Base-by-base conservation (phyloP, 768 basidiomycete species). In the Amanita jacksonii region DNA sequence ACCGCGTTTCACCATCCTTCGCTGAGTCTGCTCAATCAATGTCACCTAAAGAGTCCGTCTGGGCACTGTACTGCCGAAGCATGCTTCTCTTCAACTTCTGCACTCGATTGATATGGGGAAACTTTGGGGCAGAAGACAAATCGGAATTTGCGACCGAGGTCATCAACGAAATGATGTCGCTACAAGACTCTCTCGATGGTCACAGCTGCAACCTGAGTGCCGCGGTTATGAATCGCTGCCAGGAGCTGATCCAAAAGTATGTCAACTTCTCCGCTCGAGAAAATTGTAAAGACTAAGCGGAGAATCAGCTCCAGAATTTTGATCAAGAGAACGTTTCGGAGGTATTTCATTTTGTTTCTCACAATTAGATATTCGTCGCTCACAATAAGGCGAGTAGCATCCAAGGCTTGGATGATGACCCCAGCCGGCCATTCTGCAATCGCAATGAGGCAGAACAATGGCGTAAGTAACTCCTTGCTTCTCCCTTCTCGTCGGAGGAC, bases 51-150 rank as follows among this genome's bases (percentile, higher is more conserved):
- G 82, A 88, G 49, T 79, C 80, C 12, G 70, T 89, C 1, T 88
- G 85, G 85, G 85, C 83, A 0, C 64, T 89, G 20, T 85, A 85
- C 53, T 86, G 84, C 60, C 77, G 86, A 25, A 77, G 77, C 56
- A 83, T 88, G 81, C 70, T 89, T 8, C 66, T 88, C 3, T 89
- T 85, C 84, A 82, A 76, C 52, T 81, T 78, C 54, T 79, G 76
- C 50, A 68, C 70, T 38, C 74, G 76, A 3, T 62, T 79, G 20
- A 57, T 72, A 39, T 64, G 66, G 43, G 65, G 66, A 9, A 23
- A 48, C 0, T 66, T 67, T 45, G 57, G 63, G 8, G 64, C 64
- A 16, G 73, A 78, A 25, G 73, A 75, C n/a, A 72, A 73, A 35
- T 72, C 76, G 1, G 76, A 76, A 32, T 66, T 77, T 39, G 73